Base-by-base conservation (phyloP, 2,329 filamentous ascomycete species). In the Pyricularia sp. region DNA sequence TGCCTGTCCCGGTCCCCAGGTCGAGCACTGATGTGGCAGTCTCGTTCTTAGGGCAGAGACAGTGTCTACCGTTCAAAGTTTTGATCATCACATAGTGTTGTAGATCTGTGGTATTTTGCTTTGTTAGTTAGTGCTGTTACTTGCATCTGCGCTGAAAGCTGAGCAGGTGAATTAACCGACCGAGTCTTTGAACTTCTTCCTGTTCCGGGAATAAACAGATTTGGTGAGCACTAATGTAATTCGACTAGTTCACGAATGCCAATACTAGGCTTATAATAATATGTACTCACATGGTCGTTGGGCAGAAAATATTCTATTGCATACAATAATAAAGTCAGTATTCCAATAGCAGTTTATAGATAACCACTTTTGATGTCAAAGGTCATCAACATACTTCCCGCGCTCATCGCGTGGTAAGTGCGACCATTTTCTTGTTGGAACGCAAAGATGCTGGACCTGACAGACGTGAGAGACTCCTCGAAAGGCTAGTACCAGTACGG, bases 321-420 rank as follows among this genome's bases (percentile, higher is more conserved):
- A 5, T 14, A 6, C 30, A 4, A 64, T 10, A 36, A 3, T 25
- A n/a, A 11, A 33, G 68, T 69, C 50, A 71, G 59, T 42, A 65
- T 33, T 20, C 14, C 3, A 20, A 14, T n/a, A 20, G 4, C 1
- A 26, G 20, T 30, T 30, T n/a, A n/a, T 31, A n/a, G 0, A 11
- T 5, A 4, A n/a, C n/a, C 26, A 25, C 17, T 6, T 36, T 36
- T 17, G 12, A 17, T 17, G 4, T 36, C 33, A 42, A 3, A 23
- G n/a, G 17, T 17, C n/a, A 23, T 23, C 3, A 11, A 68, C 72
- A 17, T 71, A 74, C 73, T 74, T 23, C 73, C 73, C 17, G 72
- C 73, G n/a, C 73, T 74, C 69, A 74, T 69, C 4, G 73, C 71
- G 25, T 74, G 73, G 67, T 74, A 74, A 5, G 73, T 74, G 61